A percentile compares a stretch with the other conserved stretches of the same genome.
phyloP scores from a whole-genome alignment of 495 filamentous ascomycete genomes.

The Aspergillus cavernicola region DNA sequence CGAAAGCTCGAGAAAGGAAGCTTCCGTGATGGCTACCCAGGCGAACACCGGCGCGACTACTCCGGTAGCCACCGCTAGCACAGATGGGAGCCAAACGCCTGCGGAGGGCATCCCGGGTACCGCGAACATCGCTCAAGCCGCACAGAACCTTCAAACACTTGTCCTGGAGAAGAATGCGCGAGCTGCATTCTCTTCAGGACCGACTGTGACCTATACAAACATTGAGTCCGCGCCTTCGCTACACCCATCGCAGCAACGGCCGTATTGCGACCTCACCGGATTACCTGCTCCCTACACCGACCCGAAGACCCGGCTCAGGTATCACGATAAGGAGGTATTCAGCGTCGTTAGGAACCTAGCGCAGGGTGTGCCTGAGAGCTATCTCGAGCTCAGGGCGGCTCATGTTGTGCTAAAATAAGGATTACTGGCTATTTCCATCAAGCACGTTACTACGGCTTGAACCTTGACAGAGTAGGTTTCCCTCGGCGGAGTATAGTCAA shows the following conservation, averaged over 20 bases:
- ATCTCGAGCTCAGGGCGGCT: constrained; percentile 82
- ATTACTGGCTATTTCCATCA: neutral
- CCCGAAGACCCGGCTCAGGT: constrained; percentile 86
- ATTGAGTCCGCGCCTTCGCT: constrained; percentile 88
- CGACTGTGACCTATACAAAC: constrained; percentile 86
- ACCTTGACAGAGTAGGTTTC: neutral
- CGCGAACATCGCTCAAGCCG: constrained; percentile 77
- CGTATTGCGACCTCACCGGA: constrained; percentile 95
- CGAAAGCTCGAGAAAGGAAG: constrained; percentile 82
- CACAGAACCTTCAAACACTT: constrained; percentile 75
- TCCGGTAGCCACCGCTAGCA: constrained; percentile 54
- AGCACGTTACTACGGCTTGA: neutral
- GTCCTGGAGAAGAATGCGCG: constrained; percentile 72
- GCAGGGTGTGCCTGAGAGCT: constrained; percentile 78
- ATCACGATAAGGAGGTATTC: constrained; percentile 88
- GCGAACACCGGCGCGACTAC: constrained; percentile 78
- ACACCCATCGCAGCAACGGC: constrained; percentile 65
- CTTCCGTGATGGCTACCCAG: constrained; percentile 73
- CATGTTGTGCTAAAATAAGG: constrained; percentile 85
- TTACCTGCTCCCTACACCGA: constrained; percentile 84
- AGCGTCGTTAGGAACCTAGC: constrained; percentile 68
- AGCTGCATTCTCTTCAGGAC: constrained; percentile 46
- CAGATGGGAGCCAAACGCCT: constrained; percentile 55
- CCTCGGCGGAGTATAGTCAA: neutral
- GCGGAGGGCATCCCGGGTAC: constrained; percentile 47